A percentile compares a stretch with the other conserved stretches of the same genome.
Evolutionary conservation across 768 basidiomycete species (phyloP).

Genomic region (Cystobasidium ongulense): DNA sequence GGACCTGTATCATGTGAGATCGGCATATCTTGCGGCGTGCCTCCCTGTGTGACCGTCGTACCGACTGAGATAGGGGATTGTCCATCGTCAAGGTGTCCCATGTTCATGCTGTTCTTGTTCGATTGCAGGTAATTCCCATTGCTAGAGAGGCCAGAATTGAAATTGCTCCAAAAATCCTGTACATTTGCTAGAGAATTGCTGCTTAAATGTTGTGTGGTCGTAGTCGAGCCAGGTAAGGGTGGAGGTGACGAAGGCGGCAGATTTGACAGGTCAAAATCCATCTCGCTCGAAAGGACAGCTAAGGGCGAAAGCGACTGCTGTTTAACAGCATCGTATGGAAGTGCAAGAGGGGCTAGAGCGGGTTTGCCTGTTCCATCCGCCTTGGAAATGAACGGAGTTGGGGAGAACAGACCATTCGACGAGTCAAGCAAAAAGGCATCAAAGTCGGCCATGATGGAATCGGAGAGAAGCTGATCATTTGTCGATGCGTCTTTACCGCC

Average conservation of each 20-base stretch:
- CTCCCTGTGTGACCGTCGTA: conserved; percentile 14
- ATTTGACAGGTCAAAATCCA: conserved; percentile 16
- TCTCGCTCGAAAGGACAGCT: neutral
- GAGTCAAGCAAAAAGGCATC: conserved; percentile 15
- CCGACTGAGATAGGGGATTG: conserved; percentile 16
- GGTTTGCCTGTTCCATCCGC: neutral
- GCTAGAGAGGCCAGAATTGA: neutral
- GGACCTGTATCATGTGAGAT: neutral
- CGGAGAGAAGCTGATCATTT: neutral
- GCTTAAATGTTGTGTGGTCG: neutral
- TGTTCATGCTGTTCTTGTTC: neutral
- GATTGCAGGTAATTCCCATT: neutral
- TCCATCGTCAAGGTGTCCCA: conserved; percentile 1
- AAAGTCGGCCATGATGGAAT: conserved; percentile 22
- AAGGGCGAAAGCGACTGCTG: neutral
- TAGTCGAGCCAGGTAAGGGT: conserved; percentile 1
- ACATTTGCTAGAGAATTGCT: neutral
- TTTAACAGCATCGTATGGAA: neutral
- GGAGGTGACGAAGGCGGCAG: conserved; percentile 26
- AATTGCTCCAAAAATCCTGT: neutral
- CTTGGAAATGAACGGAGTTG: neutral
- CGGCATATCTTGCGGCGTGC: conserved; percentile 19
- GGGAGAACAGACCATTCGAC: neutral
- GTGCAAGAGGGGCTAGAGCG: neutral
- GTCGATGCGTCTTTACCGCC: neutral